These are phyloP conservation scores for Trichoderma virens DNA, from an alignment of 495 filamentous ascomycete species.

Conservation along the genomic window DNA sequence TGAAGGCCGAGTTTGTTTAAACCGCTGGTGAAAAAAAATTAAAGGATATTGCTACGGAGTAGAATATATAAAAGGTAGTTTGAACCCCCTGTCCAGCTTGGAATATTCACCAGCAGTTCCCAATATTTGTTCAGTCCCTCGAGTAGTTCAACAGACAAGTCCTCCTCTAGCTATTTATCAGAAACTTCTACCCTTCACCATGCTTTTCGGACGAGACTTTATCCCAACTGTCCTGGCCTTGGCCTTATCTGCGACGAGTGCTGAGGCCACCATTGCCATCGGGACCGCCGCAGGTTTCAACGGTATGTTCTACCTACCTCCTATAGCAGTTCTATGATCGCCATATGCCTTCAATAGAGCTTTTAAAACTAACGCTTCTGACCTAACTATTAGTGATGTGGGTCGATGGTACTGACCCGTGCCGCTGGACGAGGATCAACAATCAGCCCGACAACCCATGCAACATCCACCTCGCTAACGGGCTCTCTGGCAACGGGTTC, in stretches of 20 bases:
- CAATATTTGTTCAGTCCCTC: no score
- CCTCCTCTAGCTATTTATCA: no score
- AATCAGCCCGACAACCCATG: neutral
- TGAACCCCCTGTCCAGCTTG: no score
- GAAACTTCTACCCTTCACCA: neutral
- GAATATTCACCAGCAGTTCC: no score
- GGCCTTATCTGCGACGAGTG: neutral
- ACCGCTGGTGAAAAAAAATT: no score
- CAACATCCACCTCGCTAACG: neutral
- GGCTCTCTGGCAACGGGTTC: neutral
- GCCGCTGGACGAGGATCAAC: neutral
- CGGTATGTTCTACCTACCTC: neutral
- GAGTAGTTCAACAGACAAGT: no score
- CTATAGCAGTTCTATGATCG: neutral
- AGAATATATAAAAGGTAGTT: no score
- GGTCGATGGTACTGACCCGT: neutral
- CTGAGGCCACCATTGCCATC: neutral
- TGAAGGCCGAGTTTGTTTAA: no score
- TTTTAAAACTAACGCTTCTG: neutral
- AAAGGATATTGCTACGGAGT: no score
- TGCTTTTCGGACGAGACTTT: neutral
- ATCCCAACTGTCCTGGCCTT: neutral
- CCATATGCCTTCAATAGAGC: neutral
- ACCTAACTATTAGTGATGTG: neutral
- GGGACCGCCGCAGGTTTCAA: neutral